A percentile compares a stretch with the other conserved stretches of the same genome.
These are phyloP conservation scores for Trichophyton mentagrophytes DNA, from an alignment of 2,329 filamentous ascomycete species.

Conservation along the genomic window DNA sequence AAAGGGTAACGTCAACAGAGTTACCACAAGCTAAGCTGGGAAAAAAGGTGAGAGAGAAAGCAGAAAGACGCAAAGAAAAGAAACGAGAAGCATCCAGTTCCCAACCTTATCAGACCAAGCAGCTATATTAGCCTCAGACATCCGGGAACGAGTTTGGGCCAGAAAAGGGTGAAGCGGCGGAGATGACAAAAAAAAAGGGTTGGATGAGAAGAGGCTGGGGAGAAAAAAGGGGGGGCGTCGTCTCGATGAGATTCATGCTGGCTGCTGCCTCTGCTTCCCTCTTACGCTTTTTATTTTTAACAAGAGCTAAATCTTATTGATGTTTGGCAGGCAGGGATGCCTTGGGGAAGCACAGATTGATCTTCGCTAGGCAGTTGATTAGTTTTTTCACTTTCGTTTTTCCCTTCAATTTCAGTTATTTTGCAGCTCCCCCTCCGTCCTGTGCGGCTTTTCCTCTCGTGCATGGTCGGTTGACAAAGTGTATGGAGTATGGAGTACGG, in stretches of 20 bases:
- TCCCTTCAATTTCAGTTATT: background rate
- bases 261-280: background rate
- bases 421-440: background rate
- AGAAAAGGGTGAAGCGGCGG: background rate
- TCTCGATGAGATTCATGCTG: background rate
- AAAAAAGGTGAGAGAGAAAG: background rate
- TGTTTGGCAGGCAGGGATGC: constrained; percentile 1
- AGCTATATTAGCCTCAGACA: constrained; percentile 2
- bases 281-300: background rate
- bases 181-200: background rate
- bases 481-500: too few species aligned
- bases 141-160: background rate
- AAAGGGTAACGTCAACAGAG: background rate
- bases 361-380: background rate
- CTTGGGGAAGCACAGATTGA: background rate
- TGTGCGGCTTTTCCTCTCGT: background rate
- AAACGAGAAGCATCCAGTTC: background rate
- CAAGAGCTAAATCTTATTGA: background rate
- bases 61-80: background rate
- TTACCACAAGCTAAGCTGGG: background rate
- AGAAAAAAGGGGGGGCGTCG: background rate
- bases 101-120: background rate
- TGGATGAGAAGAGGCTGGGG: background rate
- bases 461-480: background rate
- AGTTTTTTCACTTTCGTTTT: background rate